A percentile compares a stretch with the other conserved stretches of the same genome.
These are phyloP conservation scores for Globisporangium sylvaticum DNA, from an alignment of 352 stramenopile genomes.

Conservation along the genomic window DNA sequence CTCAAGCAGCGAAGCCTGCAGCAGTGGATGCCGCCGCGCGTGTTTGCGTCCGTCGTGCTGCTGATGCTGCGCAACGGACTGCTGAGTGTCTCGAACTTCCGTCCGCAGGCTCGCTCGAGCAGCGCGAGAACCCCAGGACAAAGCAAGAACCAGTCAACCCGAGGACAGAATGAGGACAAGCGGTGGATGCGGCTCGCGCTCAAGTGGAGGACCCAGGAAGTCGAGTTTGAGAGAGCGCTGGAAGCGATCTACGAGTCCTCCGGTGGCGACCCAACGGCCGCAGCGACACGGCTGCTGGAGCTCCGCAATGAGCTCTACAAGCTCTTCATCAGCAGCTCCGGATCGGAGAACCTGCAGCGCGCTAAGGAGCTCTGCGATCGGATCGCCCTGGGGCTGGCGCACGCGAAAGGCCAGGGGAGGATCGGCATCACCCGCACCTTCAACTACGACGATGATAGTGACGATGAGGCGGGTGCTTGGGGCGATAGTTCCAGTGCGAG, in stretches of 20 bases:
- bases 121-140: neutral
- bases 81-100: conserved; percentile 54
- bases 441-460: neutral
- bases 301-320: conserved; percentile 17
- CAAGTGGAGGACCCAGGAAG: conserved; percentile 49
- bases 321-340: conserved; percentile 11
- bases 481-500: neutral
- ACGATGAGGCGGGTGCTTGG: neutral
- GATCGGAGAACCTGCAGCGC: conserved; percentile 5
- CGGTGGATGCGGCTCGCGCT: conserved; percentile 49
- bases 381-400: neutral
- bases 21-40: conserved; percentile 48
- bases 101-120: conserved; percentile 16
- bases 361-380: conserved; percentile 10
- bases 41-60: conserved; percentile 64
- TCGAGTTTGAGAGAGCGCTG: conserved; percentile 43
- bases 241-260: conserved; percentile 38
- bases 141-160: conserved; percentile 15
- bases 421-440: conserved; percentile 6
- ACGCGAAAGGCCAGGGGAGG: neutral
- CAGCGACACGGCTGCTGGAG: conserved; percentile 11
- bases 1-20: conserved; percentile 52
- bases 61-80: conserved; percentile 54
- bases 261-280: neutral
- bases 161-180: conserved; percentile 34